Evolutionary conservation across 2,329 filamentous ascomycete species (phyloP), one percentile per base, ranked within the genome.

Genomic region (Bipolaris victoriae): DNA sequence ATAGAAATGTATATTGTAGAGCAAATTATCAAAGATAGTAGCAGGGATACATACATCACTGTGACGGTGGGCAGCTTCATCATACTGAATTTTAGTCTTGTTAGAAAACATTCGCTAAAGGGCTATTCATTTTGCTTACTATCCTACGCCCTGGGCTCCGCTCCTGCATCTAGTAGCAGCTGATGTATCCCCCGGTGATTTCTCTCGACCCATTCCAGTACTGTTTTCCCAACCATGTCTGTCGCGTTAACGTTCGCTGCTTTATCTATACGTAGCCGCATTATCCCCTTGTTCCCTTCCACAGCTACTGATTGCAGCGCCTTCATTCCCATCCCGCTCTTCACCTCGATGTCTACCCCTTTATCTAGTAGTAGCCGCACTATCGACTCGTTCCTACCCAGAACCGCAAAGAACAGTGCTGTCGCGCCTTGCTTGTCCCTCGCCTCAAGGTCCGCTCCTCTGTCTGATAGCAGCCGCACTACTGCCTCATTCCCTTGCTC

Each of bases 261-360:
- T 20, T 16, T 15, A 9, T 47, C 44, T 13, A 47, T n/a, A 1
- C 24, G 7, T 11, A 41, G 18, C 18, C 7, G 18, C 18, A 41
- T 18, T 10, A 41, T 18, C 5, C 7, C 29, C 26, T 35, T 15
- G n/a, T 33, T 47, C 29, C 44, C 44, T 33, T 3, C 7, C n/a
- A 11, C 1, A 35, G 31, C 29, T 35, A 29, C 44, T n/a, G n/a
- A 11, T 6, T 35, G 11, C 10, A 47, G 26, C 9, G 20, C 44
- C n/a, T 16, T 47, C 10, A 5, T 20, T 20, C 26, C 44, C 44
- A 20, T 31, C 15, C 35, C n/a, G 13, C 16, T 10, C n/a, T 16
- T 48, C 11, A 33, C 20, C 3, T 48, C 13, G 22, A 49, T 3
- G 22, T 51, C 47, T 13, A 51, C 56, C 51, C 56, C 56, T 9